Conservation (phyloP, 2,329 filamentous ascomycete species). For the Trichoderma afroharzianum region DNA sequence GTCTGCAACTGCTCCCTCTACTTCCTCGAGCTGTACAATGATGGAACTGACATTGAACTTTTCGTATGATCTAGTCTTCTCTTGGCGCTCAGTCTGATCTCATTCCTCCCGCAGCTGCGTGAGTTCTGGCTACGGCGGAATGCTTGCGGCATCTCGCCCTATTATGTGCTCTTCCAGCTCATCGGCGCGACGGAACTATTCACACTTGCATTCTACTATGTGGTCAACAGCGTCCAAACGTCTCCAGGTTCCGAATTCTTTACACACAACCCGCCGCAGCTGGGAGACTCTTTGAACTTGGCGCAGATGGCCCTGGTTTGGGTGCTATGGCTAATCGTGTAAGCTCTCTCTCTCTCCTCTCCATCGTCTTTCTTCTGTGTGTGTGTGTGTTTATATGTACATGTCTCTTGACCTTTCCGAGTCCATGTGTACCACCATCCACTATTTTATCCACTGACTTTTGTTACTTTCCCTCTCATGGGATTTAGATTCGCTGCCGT, state of each 20-base stretch:
- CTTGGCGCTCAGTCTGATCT: neutral
- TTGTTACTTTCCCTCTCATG: neutral
- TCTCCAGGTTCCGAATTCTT: neutral
- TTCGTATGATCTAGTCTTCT: neutral
- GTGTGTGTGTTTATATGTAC: neutral
- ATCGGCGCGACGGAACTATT: neutral
- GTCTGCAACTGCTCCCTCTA: neutral
- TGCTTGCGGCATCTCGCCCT: neutral
- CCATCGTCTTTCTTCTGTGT: neutral
- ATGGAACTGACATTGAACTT: neutral
- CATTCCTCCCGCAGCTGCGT: neutral
- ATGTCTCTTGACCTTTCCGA: neutral
- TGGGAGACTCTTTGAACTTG: neutral
- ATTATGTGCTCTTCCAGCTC: neutral
- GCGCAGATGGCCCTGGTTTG: neutral
- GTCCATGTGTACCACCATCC: neutral
- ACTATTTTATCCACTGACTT: neutral
- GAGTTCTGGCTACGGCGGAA: neutral
- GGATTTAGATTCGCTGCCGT: neutral
- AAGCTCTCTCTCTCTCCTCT: neutral
- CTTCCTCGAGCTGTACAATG: neutral
- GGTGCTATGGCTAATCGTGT: neutral
- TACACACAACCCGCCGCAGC: neutral
- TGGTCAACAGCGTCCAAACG: neutral
- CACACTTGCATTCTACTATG: neutral